phyloP scores from a whole-genome alignment of 2,329 filamentous ascomycete species.

The Dryadomyces quercus-mongolicae region DNA sequence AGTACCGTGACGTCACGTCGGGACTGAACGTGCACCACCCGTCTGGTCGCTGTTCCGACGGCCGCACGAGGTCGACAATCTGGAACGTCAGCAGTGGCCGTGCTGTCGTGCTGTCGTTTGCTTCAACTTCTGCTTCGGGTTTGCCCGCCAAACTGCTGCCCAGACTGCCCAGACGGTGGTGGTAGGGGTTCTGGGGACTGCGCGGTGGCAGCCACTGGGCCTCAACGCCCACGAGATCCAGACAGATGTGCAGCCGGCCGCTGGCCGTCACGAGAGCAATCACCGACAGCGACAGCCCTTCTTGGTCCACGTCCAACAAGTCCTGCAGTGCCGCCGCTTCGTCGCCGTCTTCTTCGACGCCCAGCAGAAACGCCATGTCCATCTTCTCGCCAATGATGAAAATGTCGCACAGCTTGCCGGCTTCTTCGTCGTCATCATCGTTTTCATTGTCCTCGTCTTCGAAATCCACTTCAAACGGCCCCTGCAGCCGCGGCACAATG shows the following conservation, averaged over 20 bases:
- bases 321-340: constrained; percentile 19
- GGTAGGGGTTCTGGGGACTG: constrained; percentile 12
- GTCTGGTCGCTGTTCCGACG: constrained; percentile 40
- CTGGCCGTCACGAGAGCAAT: constrained; percentile 49
- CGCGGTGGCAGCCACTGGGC: constrained; percentile 54
- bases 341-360: constrained; percentile 51
- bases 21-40: constrained; percentile 52
- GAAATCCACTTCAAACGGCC: constrained; percentile 46
- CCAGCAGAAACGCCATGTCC: constrained; percentile 47
- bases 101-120: constrained; percentile 16
- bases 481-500: constrained; percentile 46
- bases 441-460: constrained; percentile 39
- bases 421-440: constrained; percentile 38
- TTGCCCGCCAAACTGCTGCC: neutral
- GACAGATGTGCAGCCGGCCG: constrained; percentile 47
- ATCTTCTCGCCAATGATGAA: constrained; percentile 50
- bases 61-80: constrained; percentile 46
- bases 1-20: constrained; percentile 50
- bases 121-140: neutral
- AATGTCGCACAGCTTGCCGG: constrained; percentile 47
- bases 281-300: constrained; percentile 47
- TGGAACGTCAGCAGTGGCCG: constrained; percentile 49
- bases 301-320: constrained; percentile 37
- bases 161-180: neutral
- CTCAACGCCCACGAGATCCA: constrained; percentile 50